phyloP scores from a whole-genome alignment of 345 rosid species.

The Lepidium didymum region DNA sequence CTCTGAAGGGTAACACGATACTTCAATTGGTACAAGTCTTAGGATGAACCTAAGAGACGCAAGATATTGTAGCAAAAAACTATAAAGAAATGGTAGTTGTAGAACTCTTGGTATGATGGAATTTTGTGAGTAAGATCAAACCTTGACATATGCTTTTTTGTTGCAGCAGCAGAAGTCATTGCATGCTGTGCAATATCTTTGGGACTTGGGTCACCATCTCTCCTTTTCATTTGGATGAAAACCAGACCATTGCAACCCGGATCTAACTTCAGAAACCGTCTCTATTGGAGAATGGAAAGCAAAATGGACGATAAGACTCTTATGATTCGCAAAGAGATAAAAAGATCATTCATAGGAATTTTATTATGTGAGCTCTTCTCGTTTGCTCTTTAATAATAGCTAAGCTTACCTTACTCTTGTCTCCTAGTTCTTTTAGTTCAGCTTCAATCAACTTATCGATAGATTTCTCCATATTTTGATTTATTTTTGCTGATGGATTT shows the following conservation, averaged over 20 bases:
- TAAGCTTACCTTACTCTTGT: constrained; percentile 65
- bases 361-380: not conserved
- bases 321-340: not conserved
- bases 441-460: constrained; percentile 91
- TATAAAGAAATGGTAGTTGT: not conserved
- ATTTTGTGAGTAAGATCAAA: constrained; percentile 20
- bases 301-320: not conserved
- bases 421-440: constrained; percentile 86
- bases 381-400: not conserved
- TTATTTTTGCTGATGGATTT: constrained; percentile 27
- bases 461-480: constrained; percentile 49
- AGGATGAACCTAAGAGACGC: constrained; percentile 55
- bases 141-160: constrained; percentile 95
- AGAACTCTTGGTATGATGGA: not conserved
- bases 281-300: constrained; percentile 29
- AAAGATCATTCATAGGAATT: not conserved
- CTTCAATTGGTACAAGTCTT: constrained; percentile 85
- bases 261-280: constrained; percentile 77
- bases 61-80: not conserved
- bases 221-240: constrained; percentile 87
- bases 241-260: constrained; percentile 89
- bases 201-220: constrained; percentile 76
- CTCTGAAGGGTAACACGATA: constrained; percentile 88
- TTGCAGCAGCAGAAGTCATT: constrained; percentile 77
- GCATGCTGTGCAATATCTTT: constrained; percentile 77